These are phyloP conservation scores for Melanomma pulvis-pyrius DNA, from an alignment of 495 filamentous ascomycete species.

Conservation along the genomic window DNA sequence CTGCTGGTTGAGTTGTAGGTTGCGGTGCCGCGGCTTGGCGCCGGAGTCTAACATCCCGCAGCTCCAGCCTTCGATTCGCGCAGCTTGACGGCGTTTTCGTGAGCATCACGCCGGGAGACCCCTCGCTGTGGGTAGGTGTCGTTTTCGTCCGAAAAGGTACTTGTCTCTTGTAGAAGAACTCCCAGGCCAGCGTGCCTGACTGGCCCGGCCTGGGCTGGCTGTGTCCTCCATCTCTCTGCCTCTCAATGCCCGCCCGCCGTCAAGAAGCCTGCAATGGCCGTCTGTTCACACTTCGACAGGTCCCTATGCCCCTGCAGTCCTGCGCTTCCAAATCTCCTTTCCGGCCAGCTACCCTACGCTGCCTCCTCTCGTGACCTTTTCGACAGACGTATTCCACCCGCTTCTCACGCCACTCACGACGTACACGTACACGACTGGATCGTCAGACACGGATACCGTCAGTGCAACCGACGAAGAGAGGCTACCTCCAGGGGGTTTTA, in stretches of 20 bases:
- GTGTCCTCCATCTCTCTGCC: neutral
- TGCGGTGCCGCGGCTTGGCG: neutral
- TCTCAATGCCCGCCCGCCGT: neutral
- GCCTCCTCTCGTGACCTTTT: conserved; percentile 83
- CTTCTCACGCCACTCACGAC: conserved; percentile 87
- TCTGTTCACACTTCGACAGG: conserved; percentile 53
- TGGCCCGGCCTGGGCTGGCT: neutral
- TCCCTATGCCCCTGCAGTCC: conserved; percentile 82
- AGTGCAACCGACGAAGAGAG: conserved; percentile 80
- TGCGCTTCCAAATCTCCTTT: conserved; percentile 89
- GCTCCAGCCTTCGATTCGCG: conserved; percentile 77
- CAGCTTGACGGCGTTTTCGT: conserved; percentile 85
- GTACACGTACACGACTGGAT: conserved; percentile 81
- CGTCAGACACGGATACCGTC: conserved; percentile 68
- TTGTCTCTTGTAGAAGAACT: conserved; percentile 3
- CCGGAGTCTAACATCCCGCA: conserved; percentile 44
- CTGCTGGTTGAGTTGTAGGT: conserved; percentile 42
- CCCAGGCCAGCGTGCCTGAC: neutral
- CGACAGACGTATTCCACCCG: conserved; percentile 92
- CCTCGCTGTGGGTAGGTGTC: conserved; percentile 82
- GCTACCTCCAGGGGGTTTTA: conserved; percentile 84
- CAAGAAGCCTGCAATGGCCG: neutral
- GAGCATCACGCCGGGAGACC: conserved; percentile 77
- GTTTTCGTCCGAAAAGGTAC: conserved; percentile 85
- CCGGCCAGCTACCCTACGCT: conserved; percentile 75